phyloP scores from a whole-genome alignment of 176 grass and related monocot species.

The Tillandsia leiboldiana region DNA sequence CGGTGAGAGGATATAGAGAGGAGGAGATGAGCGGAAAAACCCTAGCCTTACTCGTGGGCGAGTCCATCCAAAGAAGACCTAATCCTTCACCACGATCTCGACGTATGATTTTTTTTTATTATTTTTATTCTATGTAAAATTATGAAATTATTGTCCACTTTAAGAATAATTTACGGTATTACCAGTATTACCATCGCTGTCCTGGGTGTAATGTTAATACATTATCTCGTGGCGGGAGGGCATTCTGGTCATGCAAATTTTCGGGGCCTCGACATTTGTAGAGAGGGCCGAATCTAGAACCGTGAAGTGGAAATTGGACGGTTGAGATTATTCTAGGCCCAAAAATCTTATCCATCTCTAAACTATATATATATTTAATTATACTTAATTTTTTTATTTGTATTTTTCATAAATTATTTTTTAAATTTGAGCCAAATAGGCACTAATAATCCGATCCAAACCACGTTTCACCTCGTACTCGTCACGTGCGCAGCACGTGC shows the following conservation, averaged over 20 bases:
- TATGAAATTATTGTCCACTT: neutral
- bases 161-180: too few species aligned
- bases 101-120: neutral
- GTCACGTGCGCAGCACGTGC: too few species aligned
- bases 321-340: neutral
- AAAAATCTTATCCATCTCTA: too few species aligned
- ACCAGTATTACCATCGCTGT: too few species aligned
- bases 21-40: slow-evolving; percentile 28
- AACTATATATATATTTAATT: too few species aligned
- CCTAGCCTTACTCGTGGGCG: slow-evolving; percentile 53
- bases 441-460: too few species aligned
- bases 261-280: neutral
- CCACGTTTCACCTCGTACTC: too few species aligned
- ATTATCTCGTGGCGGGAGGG: neutral
- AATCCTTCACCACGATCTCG: neutral
- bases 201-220: too few species aligned
- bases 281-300: slow-evolving; percentile 2
- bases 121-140: neutral
- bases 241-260: neutral
- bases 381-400: too few species aligned
- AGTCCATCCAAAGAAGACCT: slow-evolving; percentile 12
- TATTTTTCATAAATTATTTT: too few species aligned
- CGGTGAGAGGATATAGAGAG: slow-evolving; percentile 13
- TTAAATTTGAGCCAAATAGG: too few species aligned
- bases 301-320: slow-evolving; percentile 18